These are phyloP conservation scores for Aspergillus flavus DNA, from an alignment of 2,329 filamentous ascomycete genomes.

Conservation along the genomic window DNA sequence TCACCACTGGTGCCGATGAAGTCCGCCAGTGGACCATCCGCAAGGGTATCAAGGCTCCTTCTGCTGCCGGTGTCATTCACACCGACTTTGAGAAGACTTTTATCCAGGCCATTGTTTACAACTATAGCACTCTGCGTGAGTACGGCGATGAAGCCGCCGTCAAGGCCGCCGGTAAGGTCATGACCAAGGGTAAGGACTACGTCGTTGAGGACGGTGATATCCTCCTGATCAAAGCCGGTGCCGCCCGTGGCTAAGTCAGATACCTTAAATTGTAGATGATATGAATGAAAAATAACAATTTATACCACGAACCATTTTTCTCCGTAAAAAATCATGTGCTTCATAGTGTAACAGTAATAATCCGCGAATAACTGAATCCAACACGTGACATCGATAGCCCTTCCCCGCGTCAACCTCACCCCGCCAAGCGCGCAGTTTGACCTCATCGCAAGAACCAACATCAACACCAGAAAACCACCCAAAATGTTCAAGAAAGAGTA, in stretches of 20 bases:
- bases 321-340: not conserved
- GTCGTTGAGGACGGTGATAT: constrained; percentile 60
- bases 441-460: not conserved
- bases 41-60: constrained; percentile 93
- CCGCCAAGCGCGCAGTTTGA: not conserved
- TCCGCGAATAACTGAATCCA: not conserved
- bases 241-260: constrained; percentile 47
- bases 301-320: not conserved
- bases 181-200: constrained; percentile 99
- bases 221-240: constrained; percentile 76
- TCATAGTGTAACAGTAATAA: not conserved
- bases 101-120: constrained; percentile 94
- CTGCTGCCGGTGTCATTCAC: constrained; percentile 97
- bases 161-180: constrained; percentile 91
- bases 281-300: constrained; percentile 7
- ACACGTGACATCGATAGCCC: not conserved
- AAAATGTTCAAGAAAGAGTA: constrained; percentile 94
- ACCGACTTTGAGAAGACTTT: constrained; percentile 99
- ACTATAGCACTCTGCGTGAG: constrained; percentile 79
- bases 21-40: constrained; percentile 98
- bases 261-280: constrained; percentile 2
- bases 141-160: constrained; percentile 84
- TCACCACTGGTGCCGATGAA: constrained; percentile 94
- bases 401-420: constrained; percentile 17
- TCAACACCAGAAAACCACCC: constrained; percentile 8